Percentiles rank a stretch among this genome's conserved stretches.
These are phyloP conservation scores for Neostapfia colusana DNA, from an alignment of 176 grass and related monocot species.

Conservation along the genomic window DNA sequence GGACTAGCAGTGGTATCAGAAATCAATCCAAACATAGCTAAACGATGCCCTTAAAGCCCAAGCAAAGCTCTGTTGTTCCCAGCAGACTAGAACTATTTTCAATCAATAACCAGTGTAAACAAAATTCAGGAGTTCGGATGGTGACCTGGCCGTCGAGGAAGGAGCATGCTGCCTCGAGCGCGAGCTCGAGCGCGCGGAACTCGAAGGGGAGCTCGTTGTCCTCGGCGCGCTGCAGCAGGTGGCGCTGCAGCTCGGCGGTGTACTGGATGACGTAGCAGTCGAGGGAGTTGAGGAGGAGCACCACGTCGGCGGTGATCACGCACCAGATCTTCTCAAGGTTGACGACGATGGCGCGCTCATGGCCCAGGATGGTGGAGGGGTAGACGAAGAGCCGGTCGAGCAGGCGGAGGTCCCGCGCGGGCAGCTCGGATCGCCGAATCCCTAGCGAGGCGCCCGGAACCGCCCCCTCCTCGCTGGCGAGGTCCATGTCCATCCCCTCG, in stretches of 20 bases:
- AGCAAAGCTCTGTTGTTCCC: neutral
- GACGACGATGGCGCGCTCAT: slow-evolving; percentile 94
- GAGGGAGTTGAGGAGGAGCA: slow-evolving; percentile 86
- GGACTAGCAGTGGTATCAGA: neutral
- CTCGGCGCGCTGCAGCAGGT: slow-evolving; percentile 53
- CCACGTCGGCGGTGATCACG: slow-evolving; percentile 94
- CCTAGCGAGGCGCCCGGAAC: too few species aligned
- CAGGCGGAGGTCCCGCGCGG: slow-evolving; percentile 90
- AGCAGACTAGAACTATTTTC: neutral
- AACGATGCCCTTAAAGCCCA: neutral
- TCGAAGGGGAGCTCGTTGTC: slow-evolving; percentile 83
- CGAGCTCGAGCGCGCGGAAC: slow-evolving; percentile 88
- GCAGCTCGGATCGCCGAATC: slow-evolving; percentile 92
- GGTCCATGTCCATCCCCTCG: too few species aligned
- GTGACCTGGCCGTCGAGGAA: slow-evolving; percentile 90
- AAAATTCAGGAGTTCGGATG: neutral
- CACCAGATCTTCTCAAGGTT: slow-evolving; percentile 97
- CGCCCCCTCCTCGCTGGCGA: too few species aligned
- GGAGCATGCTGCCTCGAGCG: slow-evolving; percentile 86
- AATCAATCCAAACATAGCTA: neutral
- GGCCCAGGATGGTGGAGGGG: slow-evolving; percentile 81
- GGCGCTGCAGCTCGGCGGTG: slow-evolving; percentile 82
- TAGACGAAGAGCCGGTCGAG: slow-evolving; percentile 98
- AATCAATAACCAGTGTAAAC: neutral
- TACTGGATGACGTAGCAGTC: slow-evolving; percentile 90